These are phyloP conservation scores for Flaveria linearis DNA, from an alignment of 129 eudicot species.

Conservation along the genomic window DNA sequence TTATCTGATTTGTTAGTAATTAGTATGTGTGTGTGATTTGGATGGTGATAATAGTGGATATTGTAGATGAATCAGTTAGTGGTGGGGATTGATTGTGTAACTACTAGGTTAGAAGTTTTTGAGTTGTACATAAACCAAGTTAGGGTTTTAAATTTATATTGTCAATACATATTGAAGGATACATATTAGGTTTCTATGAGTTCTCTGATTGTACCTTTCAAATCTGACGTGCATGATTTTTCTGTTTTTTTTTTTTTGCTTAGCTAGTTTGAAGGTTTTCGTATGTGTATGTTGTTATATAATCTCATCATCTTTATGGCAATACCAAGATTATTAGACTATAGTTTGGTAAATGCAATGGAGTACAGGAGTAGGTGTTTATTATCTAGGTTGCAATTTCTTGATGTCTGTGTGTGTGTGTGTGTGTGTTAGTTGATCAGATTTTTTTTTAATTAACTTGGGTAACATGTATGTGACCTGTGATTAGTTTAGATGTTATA, in stretches of 20 bases:
- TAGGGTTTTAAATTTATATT: background rate
- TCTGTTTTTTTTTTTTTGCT: background rate
- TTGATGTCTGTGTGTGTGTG: background rate
- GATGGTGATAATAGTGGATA: no score
- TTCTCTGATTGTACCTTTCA: background rate
- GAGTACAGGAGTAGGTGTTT: background rate
- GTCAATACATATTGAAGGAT: background rate
- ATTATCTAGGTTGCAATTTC: slow-evolving; percentile 10
- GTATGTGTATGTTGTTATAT: background rate
- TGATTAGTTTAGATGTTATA: background rate
- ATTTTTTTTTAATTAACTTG: background rate
- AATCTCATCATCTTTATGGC: background rate
- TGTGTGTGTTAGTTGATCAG: background rate
- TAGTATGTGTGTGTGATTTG: background rate
- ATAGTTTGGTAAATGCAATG: slow-evolving; percentile 3
- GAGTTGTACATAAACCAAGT: background rate
- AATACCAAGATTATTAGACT: background rate
- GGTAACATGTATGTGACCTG: background rate
- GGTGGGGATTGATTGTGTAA: no score
- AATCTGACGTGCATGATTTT: background rate
- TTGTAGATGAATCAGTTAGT: no score
- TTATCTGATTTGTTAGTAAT: background rate
- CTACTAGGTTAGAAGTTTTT: background rate
- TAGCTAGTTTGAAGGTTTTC: background rate
- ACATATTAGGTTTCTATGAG: background rate